phyloP scores from a whole-genome alignment of 495 filamentous ascomycete species.

The Trichoderma reesei region DNA sequence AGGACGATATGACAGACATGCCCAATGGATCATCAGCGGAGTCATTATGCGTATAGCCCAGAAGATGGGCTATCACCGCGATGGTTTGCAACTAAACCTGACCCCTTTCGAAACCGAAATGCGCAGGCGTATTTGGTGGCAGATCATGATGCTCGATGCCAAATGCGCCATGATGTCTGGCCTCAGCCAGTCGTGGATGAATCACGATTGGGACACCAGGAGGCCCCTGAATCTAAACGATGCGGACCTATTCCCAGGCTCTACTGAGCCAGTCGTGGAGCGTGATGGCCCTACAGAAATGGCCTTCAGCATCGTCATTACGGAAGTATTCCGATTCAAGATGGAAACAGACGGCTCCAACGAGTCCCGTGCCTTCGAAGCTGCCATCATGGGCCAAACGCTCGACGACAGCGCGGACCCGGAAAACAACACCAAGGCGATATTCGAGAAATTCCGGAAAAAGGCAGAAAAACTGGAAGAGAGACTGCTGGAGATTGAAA shows the following conservation, averaged over 20 bases:
- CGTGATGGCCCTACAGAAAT: conserved; percentile 55
- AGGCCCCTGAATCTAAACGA: conserved; percentile 47
- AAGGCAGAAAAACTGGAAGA: conserved; percentile 35
- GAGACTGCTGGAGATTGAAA: conserved; percentile 36
- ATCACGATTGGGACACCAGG: conserved; percentile 38
- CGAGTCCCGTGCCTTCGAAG: conserved; percentile 24
- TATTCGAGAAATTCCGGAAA: conserved; percentile 33
- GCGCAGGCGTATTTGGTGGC: conserved; percentile 63
- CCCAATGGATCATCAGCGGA: conserved; percentile 43
- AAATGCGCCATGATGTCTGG: conserved; percentile 51
- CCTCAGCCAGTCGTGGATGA: conserved; percentile 46
- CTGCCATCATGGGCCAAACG: conserved; percentile 27
- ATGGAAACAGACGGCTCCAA: conserved; percentile 24
- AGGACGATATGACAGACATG: conserved; percentile 41
- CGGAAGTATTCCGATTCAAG: conserved; percentile 37
- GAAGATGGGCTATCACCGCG: conserved; percentile 63
- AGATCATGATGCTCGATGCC: conserved; percentile 57
- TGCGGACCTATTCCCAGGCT: conserved; percentile 47
- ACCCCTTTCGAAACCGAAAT: conserved; percentile 57
- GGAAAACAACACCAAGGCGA: conserved; percentile 28
- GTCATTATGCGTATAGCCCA: conserved; percentile 57
- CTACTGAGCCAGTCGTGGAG: conserved; percentile 42
- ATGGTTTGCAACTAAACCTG: conserved; percentile 58
- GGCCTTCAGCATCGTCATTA: conserved; percentile 49
- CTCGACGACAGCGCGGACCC: conserved; percentile 7